phyloP scores from a whole-genome alignment of 1,139 yeast species.

The Lodderomyces jiufengensis region DNA sequence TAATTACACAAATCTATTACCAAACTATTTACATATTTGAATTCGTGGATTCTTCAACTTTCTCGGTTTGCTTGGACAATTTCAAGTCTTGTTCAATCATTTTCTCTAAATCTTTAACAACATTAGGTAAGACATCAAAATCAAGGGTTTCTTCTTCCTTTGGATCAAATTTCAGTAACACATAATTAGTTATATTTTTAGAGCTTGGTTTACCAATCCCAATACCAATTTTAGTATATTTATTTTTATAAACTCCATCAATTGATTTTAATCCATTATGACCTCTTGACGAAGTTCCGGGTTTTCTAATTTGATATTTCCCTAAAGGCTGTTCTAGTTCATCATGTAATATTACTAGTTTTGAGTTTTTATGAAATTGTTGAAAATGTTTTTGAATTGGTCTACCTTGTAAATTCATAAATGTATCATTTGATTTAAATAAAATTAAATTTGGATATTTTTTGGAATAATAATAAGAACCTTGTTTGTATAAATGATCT shows the following conservation, averaged over 20 bases:
- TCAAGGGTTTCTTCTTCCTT: conserved; percentile 33
- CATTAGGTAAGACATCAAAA: conserved; percentile 35
- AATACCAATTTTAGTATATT: conserved; percentile 54
- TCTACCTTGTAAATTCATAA: conserved; percentile 69
- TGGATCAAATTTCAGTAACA: conserved; percentile 45
- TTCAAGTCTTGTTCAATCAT: conserved; percentile 18
- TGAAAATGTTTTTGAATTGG: conserved; percentile 48
- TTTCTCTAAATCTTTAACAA: conserved; percentile 32
- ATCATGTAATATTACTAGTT: conserved; percentile 65
- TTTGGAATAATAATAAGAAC: conserved; percentile 15
- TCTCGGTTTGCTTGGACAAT: not conserved
- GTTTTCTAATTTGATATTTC: conserved; percentile 52
- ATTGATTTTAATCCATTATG: conserved; percentile 76
- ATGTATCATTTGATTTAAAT: conserved; percentile 46
- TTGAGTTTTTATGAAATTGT: conserved; percentile 22
- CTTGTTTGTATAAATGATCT: conserved; percentile 11
- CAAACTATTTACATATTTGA: not conserved
- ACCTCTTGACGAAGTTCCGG: conserved; percentile 62
- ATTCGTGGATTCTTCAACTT: not conserved
- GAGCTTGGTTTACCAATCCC: conserved; percentile 72
- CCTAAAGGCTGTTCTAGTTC: conserved; percentile 69
- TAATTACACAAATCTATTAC: not conserved
- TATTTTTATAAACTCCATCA: conserved; percentile 32
- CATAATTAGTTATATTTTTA: conserved; percentile 55
- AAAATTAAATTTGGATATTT: conserved; percentile 23